Conservation (phyloP, 768 basidiomycete species). For the Boletus vermiculosoides region DNA sequence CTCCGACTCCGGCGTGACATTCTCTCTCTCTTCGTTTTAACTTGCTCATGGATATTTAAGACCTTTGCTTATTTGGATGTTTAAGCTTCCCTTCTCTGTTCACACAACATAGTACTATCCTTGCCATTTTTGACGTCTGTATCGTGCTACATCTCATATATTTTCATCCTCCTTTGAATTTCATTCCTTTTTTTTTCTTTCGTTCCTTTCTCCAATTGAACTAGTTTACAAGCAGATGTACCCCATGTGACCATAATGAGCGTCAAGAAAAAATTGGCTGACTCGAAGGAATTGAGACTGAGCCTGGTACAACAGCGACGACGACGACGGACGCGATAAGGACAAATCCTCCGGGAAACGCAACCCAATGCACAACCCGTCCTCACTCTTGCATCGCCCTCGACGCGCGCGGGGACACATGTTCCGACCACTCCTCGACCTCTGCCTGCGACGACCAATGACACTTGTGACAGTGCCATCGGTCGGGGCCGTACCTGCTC, state of each 20-base stretch:
- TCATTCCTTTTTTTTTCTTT: neutral
- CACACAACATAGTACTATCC: slow-evolving; percentile 17
- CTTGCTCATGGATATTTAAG: slow-evolving; percentile 19
- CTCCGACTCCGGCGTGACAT: neutral
- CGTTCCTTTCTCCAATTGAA: slow-evolving; percentile 1
- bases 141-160: slow-evolving; percentile 22
- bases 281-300: too few species aligned
- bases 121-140: slow-evolving; percentile 11
- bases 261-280: neutral
- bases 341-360: too few species aligned
- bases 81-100: slow-evolving; percentile 4
- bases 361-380: neutral
- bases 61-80: slow-evolving; percentile 28
- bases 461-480: slow-evolving; percentile 46
- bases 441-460: slow-evolving; percentile 28
- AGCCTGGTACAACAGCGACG: too few species aligned
- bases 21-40: neutral
- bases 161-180: neutral
- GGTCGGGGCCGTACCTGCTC: slow-evolving; percentile 25
- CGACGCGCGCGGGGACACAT: slow-evolving; percentile 6
- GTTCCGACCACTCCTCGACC: slow-evolving; percentile 19
- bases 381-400: slow-evolving; percentile 22
- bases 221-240: slow-evolving; percentile 33
- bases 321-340: too few species aligned
- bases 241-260: slow-evolving; percentile 22